Percentiles rank a stretch among this genome's conserved stretches.
phyloP scores from a whole-genome alignment of 768 basidiomycete species.

The Albatrellus ellisii region DNA sequence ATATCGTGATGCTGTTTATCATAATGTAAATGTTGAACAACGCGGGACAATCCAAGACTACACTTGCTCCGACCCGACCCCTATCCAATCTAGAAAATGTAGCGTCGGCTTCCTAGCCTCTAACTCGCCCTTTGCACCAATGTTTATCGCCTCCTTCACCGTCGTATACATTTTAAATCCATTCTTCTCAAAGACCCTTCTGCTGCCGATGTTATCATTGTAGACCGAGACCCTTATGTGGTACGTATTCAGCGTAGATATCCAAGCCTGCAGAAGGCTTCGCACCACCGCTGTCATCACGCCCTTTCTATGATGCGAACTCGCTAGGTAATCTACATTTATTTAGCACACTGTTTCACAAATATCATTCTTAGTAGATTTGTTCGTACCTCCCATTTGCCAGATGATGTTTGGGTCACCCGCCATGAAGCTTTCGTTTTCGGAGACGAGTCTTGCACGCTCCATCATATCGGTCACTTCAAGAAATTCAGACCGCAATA shows the following conservation, averaged over 20 bases:
- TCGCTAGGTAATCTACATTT: conserved; percentile 42
- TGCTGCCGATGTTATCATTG: conserved; percentile 43
- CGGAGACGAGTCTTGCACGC: conserved; percentile 21
- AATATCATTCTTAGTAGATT: background rate
- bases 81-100: conserved; percentile 16
- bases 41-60: background rate
- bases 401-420: conserved; percentile 49
- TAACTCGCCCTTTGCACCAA: conserved; percentile 24
- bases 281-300: conserved; percentile 61
- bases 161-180: conserved; percentile 34
- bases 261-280: conserved; percentile 43
- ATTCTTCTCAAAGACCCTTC: conserved; percentile 54
- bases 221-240: conserved; percentile 32
- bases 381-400: conserved; percentile 41
- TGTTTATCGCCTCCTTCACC: conserved; percentile 24
- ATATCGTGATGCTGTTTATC: no score
- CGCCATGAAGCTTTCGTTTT: conserved; percentile 26
- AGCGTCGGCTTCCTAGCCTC: conserved; percentile 10
- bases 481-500: conserved; percentile 22
- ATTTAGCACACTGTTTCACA: conserved; percentile 1
- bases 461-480: conserved; percentile 26
- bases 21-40: background rate
- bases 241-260: conserved; percentile 49
- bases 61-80: background rate
- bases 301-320: conserved; percentile 50